Percentiles rank a stretch among this genome's conserved stretches.
phyloP scores from a whole-genome alignment of 1,284 basidiomycete species.

The Austropuccinia psidii region DNA sequence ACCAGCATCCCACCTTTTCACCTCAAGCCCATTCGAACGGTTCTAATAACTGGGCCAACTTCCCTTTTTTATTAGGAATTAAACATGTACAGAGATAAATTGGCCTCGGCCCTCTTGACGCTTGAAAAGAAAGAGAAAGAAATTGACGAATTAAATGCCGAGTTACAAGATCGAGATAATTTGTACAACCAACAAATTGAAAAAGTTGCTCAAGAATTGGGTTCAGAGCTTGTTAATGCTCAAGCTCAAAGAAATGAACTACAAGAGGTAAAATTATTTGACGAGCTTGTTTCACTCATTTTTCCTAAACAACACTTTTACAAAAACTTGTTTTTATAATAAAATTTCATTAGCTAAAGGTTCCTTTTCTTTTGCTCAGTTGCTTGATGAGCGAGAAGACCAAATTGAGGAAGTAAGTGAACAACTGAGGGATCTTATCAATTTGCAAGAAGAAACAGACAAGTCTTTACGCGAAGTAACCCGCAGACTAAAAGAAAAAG shows the following conservation, averaged over 20 bases:
- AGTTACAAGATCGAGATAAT: conserved; percentile 44
- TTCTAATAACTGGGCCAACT: neutral
- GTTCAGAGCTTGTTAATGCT: conserved; percentile 47
- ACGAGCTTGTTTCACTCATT: conserved; percentile 26
- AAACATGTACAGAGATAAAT: conserved; percentile 48
- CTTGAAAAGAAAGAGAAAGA: conserved; percentile 48
- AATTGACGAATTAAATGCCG: conserved; percentile 49
- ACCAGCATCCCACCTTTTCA: too few species aligned
- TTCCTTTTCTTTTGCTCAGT: conserved; percentile 51
- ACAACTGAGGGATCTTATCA: conserved; percentile 61
- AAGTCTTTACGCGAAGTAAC: conserved; percentile 61
- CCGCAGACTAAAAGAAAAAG: conserved; percentile 57
- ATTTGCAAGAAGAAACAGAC: conserved; percentile 61
- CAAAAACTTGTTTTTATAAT: neutral
- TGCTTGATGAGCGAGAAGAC: conserved; percentile 63
- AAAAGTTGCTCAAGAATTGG: conserved; percentile 48
- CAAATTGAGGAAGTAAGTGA: conserved; percentile 66
- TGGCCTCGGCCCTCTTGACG: conserved; percentile 48
- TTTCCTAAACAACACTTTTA: neutral
- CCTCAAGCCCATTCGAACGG: neutral
- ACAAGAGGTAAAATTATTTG: conserved; percentile 43
- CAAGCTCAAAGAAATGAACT: conserved; percentile 48
- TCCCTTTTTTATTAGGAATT: conserved; percentile 40
- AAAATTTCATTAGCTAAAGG: neutral
- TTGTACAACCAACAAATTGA: conserved; percentile 46